A percentile compares a stretch with the other conserved stretches of the same genome.
phyloP scores from a whole-genome alignment of 805 yeast genomes.

The Metschnikowia koreensis region DNA sequence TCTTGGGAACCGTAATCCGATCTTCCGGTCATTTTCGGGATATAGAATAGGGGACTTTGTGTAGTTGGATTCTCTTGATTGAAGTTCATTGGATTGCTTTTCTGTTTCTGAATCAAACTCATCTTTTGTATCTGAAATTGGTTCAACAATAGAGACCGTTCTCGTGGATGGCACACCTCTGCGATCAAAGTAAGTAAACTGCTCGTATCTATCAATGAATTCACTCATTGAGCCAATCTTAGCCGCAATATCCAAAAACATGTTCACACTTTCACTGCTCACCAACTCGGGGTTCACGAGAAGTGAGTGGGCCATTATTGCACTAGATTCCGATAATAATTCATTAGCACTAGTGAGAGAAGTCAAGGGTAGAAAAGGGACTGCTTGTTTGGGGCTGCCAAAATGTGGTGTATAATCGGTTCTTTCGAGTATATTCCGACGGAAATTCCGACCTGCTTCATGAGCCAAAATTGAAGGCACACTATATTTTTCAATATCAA shows the following conservation, averaged over 20 bases:
- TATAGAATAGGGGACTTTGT: conserved; percentile 25
- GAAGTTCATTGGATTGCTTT: conserved; percentile 5
- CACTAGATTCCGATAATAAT: conserved; percentile 71
- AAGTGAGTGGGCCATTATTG: conserved; percentile 62
- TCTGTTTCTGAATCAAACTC: neutral
- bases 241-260: conserved; percentile 51
- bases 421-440: conserved; percentile 46
- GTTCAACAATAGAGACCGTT: neutral
- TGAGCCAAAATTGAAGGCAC: conserved; percentile 32
- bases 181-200: conserved; percentile 28
- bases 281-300: conserved; percentile 44
- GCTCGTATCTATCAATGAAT: conserved; percentile 33
- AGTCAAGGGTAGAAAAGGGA: conserved; percentile 71
- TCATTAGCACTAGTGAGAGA: conserved; percentile 39
- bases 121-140: neutral
- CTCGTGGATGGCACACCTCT: conserved; percentile 7
- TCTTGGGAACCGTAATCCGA: conserved; percentile 20
- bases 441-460: conserved; percentile 46
- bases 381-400: conserved; percentile 21
- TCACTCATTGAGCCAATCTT: conserved; percentile 33
- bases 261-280: conserved; percentile 42
- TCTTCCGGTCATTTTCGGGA: neutral
- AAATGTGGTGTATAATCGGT: conserved; percentile 30
- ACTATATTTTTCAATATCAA: conserved; percentile 14
- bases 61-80: neutral